Conservation (phyloP, 768 basidiomycete species). For the Trametes villosa region DNA sequence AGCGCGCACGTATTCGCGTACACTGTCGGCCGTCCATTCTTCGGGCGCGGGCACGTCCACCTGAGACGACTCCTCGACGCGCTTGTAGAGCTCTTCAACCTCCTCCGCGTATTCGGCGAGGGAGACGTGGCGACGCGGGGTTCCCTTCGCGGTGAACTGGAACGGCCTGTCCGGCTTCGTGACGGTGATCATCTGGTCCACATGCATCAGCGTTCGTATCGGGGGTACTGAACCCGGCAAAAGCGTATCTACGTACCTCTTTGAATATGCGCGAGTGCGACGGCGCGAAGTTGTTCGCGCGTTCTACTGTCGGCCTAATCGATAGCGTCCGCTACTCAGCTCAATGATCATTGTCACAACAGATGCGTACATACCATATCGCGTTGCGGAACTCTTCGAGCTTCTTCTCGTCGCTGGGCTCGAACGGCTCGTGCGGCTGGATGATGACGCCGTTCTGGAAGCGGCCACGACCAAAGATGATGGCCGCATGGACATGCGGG, state of each 20-base stretch:
- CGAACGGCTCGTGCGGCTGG: conserved; percentile 40
- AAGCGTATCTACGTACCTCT: conserved; percentile 32
- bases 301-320: conserved; percentile 31
- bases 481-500: conserved; percentile 36
- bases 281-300: conserved; percentile 32
- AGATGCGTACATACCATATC: conserved; percentile 11
- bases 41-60: conserved; percentile 34
- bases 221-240: neutral
- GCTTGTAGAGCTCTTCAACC: conserved; percentile 42
- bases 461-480: conserved; percentile 48
- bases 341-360: neutral
- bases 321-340: neutral
- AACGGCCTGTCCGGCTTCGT: conserved; percentile 35
- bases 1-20: conserved; percentile 36
- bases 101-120: conserved; percentile 42
- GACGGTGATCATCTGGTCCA: conserved; percentile 38
- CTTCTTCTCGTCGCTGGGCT: conserved; percentile 26
- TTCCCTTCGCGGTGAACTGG: conserved; percentile 37
- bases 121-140: conserved; percentile 31
- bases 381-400: conserved; percentile 20
- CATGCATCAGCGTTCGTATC: neutral
- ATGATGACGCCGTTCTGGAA: conserved; percentile 46
- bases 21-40: conserved; percentile 30
- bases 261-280: conserved; percentile 36
- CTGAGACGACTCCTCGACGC: conserved; percentile 39